These are phyloP conservation scores for Quercus gilva DNA, from an alignment of 306 rosid species.

Conservation along the genomic window DNA sequence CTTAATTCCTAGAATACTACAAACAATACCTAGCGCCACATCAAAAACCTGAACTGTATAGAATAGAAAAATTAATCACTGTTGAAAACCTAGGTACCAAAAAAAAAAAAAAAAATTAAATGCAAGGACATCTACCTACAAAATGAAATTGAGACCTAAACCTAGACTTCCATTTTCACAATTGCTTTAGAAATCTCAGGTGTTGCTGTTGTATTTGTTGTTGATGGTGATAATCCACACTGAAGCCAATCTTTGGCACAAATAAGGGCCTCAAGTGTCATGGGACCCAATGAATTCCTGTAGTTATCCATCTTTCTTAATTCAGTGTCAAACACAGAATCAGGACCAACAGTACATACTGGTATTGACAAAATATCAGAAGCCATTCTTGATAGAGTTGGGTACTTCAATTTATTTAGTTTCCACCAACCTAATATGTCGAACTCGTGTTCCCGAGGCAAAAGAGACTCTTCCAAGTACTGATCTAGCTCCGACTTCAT, in stretches of 20 bases:
- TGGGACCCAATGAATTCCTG: slow-evolving; percentile 51
- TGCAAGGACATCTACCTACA: background rate
- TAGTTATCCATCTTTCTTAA: slow-evolving; percentile 60
- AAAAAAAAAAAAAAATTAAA: background rate
- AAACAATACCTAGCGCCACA: background rate
- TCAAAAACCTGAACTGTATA: background rate
- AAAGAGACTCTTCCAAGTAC: slow-evolving; percentile 72
- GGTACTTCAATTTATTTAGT: slow-evolving; percentile 55
- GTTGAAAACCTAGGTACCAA: background rate
- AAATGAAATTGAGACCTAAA: slow-evolving; percentile 12
- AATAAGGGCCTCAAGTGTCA: slow-evolving; percentile 76
- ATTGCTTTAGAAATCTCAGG: slow-evolving; percentile 37
- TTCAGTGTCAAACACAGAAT: slow-evolving; percentile 67
- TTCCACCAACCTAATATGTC: slow-evolving; percentile 88
- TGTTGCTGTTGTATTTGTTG: slow-evolving; percentile 27
- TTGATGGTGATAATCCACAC: slow-evolving; percentile 35
- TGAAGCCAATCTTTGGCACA: slow-evolving; percentile 86
- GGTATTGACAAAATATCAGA: slow-evolving; percentile 82
- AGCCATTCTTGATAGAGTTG: slow-evolving; percentile 76
- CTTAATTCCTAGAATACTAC: background rate
- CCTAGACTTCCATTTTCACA: slow-evolving; percentile 48
- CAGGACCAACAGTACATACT: slow-evolving; percentile 56
- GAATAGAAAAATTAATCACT: background rate
- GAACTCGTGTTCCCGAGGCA: slow-evolving; percentile 44
- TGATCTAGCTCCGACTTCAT: slow-evolving; percentile 81